phyloP scores from a whole-genome alignment of 192 early-diverging fungal genomes.

The Thoreauomyces humboldtii region DNA sequence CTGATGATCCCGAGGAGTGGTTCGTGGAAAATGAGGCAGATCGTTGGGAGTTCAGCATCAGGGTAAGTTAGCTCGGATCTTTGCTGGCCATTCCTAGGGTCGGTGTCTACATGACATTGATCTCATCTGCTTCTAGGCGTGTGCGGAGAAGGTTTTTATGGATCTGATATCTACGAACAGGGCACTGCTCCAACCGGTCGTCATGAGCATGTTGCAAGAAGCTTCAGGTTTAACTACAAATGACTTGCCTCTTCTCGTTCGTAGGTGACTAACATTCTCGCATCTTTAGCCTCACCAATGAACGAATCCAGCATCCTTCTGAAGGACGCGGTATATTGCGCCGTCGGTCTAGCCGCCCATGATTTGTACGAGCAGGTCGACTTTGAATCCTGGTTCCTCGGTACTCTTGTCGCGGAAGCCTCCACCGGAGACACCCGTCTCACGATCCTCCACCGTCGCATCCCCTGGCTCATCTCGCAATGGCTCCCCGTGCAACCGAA shows the following conservation, averaged over 20 bases:
- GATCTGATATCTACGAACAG: constrained; percentile 70
- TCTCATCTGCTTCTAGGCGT: constrained; percentile 47
- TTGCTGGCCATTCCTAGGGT: too few relatives aligned
- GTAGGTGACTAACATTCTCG: too few relatives aligned
- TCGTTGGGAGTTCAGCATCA: constrained; percentile 78
- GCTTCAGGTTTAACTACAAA: too few relatives aligned
- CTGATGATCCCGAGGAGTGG: constrained; percentile 83
- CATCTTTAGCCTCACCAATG: too few relatives aligned
- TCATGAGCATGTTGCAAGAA: constrained; percentile 54
- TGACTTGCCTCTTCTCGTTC: background rate
- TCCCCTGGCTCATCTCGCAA: constrained; percentile 79
- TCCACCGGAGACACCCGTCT: constrained; percentile 46
- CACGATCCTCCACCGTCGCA: constrained; percentile 54
- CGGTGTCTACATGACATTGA: background rate
- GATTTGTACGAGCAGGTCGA: constrained; percentile 79
- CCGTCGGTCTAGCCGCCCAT: constrained; percentile 75
- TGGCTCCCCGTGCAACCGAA: constrained; percentile 81
- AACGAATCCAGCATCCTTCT: constrained; percentile 62
- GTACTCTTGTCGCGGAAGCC: constrained; percentile 51
- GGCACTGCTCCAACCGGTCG: constrained; percentile 54
- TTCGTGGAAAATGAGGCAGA: constrained; percentile 75
- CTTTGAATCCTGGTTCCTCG: constrained; percentile 74
- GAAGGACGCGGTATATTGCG: constrained; percentile 76
- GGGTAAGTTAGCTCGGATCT: constrained; percentile 54
- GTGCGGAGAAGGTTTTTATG: constrained; percentile 80